Base-by-base conservation (phyloP, 73 alveolate species). In the Blepharisma japonicum region DNA sequence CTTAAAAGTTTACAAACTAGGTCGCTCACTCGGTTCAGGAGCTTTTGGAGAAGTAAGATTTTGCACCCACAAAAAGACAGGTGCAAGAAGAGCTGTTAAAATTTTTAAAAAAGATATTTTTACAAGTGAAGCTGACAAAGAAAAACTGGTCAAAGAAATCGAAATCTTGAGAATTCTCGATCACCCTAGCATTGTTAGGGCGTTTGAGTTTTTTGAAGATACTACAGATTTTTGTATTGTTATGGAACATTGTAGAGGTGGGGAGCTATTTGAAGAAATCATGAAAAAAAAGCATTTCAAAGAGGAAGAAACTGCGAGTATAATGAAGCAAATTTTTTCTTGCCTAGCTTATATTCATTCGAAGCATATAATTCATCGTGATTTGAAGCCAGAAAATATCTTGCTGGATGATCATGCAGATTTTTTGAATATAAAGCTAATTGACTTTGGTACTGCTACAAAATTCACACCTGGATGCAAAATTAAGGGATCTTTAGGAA, bases 381-480 rank as follows among this genome's bases (percentile, higher is more conserved):
- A 84, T 71, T 77, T 84, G 7, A 84, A 84, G 55, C 91, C 91
- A 6, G 91, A 84, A 79, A 84, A 84, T 56, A 71, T 84, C 53
- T 79, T 84, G 70, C 49, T 84, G 70, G 84, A 83, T 6, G 87
- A 84, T 18, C 56, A 84, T 77, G 78, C 77, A 50, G 89, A 82
- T 71, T 47, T 71, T 79, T 38, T 79, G 83, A 71, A 71, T 79
- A 71, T 54, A 47, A 79, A 79, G 38, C 66, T 70, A 18, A 79
- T 45, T 32, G 82, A 79, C 39, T 70, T 71, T 48, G 78, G 50
- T 18, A 48, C 67, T 45, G 80, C 81, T 20, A 67, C 55, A 0
- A 51, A 32, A 49, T 6, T 55, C 42, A 46, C 71, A 6, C 71
- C 77, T 5, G 71, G 56, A 9, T 38, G 68, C 47, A 49, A 54